Conservation (phyloP, 1,139 yeast genomes). For the Suhomyces chickasaworum region DNA sequence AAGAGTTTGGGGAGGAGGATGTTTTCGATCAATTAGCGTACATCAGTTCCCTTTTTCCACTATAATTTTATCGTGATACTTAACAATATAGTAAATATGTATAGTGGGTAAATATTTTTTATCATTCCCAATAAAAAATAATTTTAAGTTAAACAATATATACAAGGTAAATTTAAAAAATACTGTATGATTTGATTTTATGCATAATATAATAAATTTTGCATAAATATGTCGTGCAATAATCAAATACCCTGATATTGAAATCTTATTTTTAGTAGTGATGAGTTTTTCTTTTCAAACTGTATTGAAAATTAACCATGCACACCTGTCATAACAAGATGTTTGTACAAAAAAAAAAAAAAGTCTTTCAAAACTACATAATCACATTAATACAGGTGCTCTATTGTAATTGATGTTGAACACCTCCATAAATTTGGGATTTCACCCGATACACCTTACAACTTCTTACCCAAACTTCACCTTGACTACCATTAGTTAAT, state of each 20-base stretch:
- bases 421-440: constrained; percentile 1
- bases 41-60: constrained; percentile 9
- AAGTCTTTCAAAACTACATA: too few species aligned
- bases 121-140: constrained; percentile 9
- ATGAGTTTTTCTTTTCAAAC: too few species aligned
- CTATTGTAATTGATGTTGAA: too few species aligned
- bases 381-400: too few species aligned
- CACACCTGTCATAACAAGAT: too few species aligned
- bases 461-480: not conserved
- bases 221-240: constrained; percentile 8
- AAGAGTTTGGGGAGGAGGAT: constrained; percentile 3
- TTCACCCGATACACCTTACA: not conserved
- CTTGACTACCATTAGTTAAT: constrained; percentile 1
- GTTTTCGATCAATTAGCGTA: constrained; percentile 3
- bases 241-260: constrained; percentile 5
- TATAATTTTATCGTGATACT: constrained; percentile 15
- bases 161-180: not conserved
- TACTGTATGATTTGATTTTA: not conserved
- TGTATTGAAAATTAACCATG: too few species aligned
- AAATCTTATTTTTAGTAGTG: constrained; percentile 1
- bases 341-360: too few species aligned
- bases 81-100: constrained; percentile 12
- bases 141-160: constrained; percentile 1
- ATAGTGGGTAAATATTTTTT: constrained; percentile 9
- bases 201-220: constrained; percentile 3